Evolutionary conservation across 768 basidiomycete genomes (phyloP), one percentile per base, ranked within the genome.

Genomic region (Psilocybe tampanensis): DNA sequence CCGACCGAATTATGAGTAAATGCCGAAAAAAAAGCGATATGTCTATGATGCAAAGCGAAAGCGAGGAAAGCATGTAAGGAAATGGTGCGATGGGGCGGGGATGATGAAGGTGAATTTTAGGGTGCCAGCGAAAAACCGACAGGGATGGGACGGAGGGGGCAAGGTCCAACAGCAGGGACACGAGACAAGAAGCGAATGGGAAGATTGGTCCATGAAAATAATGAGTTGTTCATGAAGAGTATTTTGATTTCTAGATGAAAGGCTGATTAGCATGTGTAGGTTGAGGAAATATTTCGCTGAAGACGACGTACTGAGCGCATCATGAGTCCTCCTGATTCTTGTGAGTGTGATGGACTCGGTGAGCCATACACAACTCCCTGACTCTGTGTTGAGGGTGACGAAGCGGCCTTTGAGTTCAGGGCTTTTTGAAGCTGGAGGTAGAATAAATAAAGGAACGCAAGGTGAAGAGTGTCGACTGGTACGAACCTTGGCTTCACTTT

Each of bases 401-500:
- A 70, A 7, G 76, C 70, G 15, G 72, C 73, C 77, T 80, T 86
- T 75, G 83, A 83, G 49, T n/a, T n/a, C n/a, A 91, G 73, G 45
- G 83, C 86, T 63, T 84, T 85, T 76, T 84, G 77, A 21, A 90
- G 81, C 89, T 80, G 58, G 12, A 42, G 24, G 50, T 29, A 58
- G 47, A 18, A 65, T 55, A 3, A 43, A 55, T 11, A 39, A 32
- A n/a, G 6, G 52, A 22, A 29, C 41, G 23, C 42, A 26, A 1
- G 36, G 12, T 12, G 26, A 13, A n/a, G 23, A 43, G 42, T 56
- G 39, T 23, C 32, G n/a, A 19, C 11, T 32, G 5, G 42, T 23
- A 66, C 73, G 55, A 41, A 89, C 89, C 82, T 91, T 89, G 39
- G 87, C 88, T 72, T 91, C 85, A 64, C 89, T 89, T 70, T 89